Percentiles rank a stretch among this genome's conserved stretches.
These are phyloP conservation scores for Salix caprea DNA, from an alignment of 345 rosid species.

Conservation along the genomic window DNA sequence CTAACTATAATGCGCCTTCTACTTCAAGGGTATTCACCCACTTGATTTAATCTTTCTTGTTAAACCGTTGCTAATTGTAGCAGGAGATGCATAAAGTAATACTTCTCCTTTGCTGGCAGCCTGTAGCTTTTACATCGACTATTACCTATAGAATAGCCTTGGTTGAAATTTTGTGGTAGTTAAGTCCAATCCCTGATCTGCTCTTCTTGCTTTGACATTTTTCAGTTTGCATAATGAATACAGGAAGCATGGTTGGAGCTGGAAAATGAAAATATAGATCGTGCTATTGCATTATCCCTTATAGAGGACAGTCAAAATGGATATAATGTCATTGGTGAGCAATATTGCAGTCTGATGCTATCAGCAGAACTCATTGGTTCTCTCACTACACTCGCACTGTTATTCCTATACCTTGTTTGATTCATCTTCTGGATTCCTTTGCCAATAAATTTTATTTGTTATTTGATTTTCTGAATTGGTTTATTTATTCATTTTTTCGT, in stretches of 20 bases:
- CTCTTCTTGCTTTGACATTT: slow-evolving; percentile 5
- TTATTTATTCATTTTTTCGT: not conserved
- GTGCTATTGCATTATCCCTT: slow-evolving; percentile 80
- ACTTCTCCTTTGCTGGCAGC: not conserved
- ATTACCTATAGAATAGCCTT: not conserved
- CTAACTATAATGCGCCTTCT: slow-evolving; percentile 50
- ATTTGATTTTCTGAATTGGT: not conserved
- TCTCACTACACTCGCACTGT: not conserved
- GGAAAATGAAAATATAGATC: slow-evolving; percentile 74
- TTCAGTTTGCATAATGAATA: slow-evolving; percentile 15
- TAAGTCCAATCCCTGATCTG: not conserved
- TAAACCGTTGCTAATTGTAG: not conserved
- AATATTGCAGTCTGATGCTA: slow-evolving; percentile 11
- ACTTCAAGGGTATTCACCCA: slow-evolving; percentile 55
- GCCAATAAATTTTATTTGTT: not conserved
- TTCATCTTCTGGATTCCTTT: not conserved
- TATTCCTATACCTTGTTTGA: not conserved
- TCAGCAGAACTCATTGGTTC: not conserved
- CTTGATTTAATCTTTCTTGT: not conserved
- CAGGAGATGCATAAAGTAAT: not conserved
- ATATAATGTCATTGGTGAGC: slow-evolving; percentile 47
- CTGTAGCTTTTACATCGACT: not conserved
- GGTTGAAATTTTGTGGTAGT: not conserved
- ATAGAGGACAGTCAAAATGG: slow-evolving; percentile 56
- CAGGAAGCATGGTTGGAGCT: slow-evolving; percentile 52